Conservation (phyloP, 2,329 filamentous ascomycete species). For the Colletotrichum lindemuthianum region DNA sequence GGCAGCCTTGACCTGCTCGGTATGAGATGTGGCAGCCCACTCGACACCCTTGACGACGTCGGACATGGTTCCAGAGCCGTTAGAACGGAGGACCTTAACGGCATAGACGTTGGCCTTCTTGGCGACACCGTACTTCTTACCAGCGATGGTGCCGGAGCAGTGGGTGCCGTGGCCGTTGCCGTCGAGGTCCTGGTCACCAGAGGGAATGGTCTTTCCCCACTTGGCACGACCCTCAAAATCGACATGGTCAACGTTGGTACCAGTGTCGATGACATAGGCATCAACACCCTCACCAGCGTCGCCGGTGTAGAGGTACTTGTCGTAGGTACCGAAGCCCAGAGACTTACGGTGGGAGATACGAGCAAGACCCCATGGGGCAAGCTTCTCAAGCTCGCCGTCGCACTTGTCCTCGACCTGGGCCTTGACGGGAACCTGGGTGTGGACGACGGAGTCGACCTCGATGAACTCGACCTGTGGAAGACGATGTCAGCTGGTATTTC, state of each 20-base stretch:
- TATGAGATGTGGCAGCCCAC: constrained; percentile 85
- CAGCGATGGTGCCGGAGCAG: constrained; percentile 97
- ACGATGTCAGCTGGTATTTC: constrained; percentile 28
- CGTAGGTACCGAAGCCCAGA: constrained; percentile 91
- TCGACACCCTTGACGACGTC: constrained; percentile 99
- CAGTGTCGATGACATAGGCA: constrained; percentile 98
- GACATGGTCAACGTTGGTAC: constrained; percentile 91
- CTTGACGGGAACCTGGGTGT: constrained; percentile 70
- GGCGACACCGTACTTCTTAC: constrained; percentile 99
- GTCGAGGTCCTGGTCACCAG: constrained; percentile 85
- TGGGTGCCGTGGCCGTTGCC: constrained; percentile 99
- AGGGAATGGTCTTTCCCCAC: constrained; percentile 97
- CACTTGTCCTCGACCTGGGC: constrained; percentile 54
- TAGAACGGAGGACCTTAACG: constrained; percentile 97
- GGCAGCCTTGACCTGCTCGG: constrained; percentile 77
- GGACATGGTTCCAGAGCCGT: constrained; percentile 97
- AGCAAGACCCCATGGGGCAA: constrained; percentile 97
- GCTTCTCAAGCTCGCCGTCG: constrained; percentile 79
- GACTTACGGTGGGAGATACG: constrained; percentile 94
- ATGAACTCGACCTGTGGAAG: constrained; percentile 88
- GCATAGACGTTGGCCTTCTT: constrained; percentile 98
- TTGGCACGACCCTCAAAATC: constrained; percentile 96
- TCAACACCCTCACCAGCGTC: constrained; percentile 97
- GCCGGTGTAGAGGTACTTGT: constrained; percentile 94
- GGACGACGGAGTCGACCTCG: constrained; percentile 93